Percentiles rank a stretch among this genome's conserved stretches.
These are phyloP conservation scores for Starmerella bombi DNA, from an alignment of 805 yeast genomes.

Conservation along the genomic window DNA sequence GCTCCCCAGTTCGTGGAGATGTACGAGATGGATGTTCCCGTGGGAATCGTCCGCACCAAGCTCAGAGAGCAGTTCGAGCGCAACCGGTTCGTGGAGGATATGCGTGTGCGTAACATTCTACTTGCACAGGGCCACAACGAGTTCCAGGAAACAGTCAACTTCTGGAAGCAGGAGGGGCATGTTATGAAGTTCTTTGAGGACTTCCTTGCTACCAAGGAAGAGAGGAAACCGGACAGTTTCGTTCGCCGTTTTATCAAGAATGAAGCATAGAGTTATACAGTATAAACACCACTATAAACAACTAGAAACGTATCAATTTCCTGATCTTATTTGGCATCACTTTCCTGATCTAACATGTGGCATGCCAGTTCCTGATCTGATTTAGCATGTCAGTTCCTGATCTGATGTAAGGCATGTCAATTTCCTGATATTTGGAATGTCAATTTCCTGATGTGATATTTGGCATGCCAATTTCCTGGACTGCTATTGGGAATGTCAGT, in stretches of 20 bases:
- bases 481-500: too few relatives aligned
- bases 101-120: slow-evolving; percentile 52
- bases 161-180: slow-evolving; percentile 83
- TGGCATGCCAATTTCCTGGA: too few relatives aligned
- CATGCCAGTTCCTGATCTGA: too few relatives aligned
- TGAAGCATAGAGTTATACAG: slow-evolving; percentile 18
- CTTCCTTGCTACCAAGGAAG: slow-evolving; percentile 42
- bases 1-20: slow-evolving; percentile 33
- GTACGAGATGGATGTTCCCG: slow-evolving; percentile 43
- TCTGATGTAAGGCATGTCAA: too few relatives aligned
- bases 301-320: background rate
- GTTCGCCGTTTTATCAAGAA: slow-evolving; percentile 47
- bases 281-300: too few relatives aligned
- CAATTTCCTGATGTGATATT: too few relatives aligned
- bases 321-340: too few relatives aligned
- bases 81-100: slow-evolving; percentile 57
- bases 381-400: too few relatives aligned
- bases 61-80: slow-evolving; percentile 84
- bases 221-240: slow-evolving; percentile 43
- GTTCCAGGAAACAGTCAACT: slow-evolving; percentile 73
- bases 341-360: too few relatives aligned
- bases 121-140: slow-evolving; percentile 82
- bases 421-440: too few relatives aligned
- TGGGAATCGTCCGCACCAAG: slow-evolving; percentile 65
- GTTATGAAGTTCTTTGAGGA: slow-evolving; percentile 70